phyloP scores from a whole-genome alignment of 331 rosid species.

The Stylosanthes scabra region DNA sequence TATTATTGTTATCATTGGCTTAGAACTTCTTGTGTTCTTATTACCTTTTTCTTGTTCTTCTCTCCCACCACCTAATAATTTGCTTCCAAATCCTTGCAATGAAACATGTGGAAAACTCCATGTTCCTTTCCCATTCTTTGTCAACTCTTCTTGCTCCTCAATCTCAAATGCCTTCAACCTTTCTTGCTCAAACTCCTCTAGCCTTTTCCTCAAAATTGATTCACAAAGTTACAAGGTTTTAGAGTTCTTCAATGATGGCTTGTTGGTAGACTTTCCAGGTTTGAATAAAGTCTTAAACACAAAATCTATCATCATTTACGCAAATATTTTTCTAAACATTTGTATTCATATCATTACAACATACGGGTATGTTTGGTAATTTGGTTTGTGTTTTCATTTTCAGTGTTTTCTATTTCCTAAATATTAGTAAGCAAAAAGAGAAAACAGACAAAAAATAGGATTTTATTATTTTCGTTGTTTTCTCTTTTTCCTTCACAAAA shows the following conservation, averaged over 20 bases:
- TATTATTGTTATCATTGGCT: constrained; percentile 30
- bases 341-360: too few species aligned
- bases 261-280: constrained; percentile 74
- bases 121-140: constrained; percentile 83
- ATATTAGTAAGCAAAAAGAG: too few species aligned
- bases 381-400: too few species aligned
- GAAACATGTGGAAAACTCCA: constrained; percentile 73
- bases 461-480: too few species aligned
- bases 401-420: too few species aligned
- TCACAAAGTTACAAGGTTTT: constrained; percentile 57
- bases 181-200: constrained; percentile 67
- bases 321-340: too few species aligned
- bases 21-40: constrained; percentile 42
- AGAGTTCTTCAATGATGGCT: constrained; percentile 75
- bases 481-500: too few species aligned
- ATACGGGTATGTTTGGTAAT: too few species aligned
- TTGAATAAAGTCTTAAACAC: too few species aligned
- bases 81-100: constrained; percentile 52
- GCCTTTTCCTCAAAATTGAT: constrained; percentile 67
- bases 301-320: too few species aligned
- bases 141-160: constrained; percentile 67
- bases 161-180: constrained; percentile 62
- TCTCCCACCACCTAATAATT: constrained; percentile 22
- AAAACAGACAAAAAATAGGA: too few species aligned
- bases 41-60: constrained; percentile 55